A percentile compares a stretch with the other conserved stretches of the same genome.
Evolutionary conservation across 2,329 filamentous ascomycete species (phyloP).

Genomic region (Blumeria graminis): DNA sequence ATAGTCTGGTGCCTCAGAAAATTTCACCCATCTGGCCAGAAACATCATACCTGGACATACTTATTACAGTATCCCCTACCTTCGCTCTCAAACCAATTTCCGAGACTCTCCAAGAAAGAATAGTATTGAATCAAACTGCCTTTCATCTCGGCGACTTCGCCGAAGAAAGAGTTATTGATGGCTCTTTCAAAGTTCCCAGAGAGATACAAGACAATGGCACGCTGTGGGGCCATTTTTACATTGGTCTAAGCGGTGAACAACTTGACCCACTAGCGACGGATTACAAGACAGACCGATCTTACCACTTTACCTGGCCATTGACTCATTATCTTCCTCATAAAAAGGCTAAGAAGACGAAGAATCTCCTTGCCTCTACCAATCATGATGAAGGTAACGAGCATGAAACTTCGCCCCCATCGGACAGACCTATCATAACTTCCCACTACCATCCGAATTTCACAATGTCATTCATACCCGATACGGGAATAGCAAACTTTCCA

Average conservation of each 20-base stretch:
- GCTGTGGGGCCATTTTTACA: slow-evolving; percentile 82
- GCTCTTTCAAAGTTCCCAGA: slow-evolving; percentile 51
- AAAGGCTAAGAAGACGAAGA: slow-evolving; percentile 69
- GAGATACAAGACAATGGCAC: slow-evolving; percentile 79
- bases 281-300: slow-evolving; percentile 55
- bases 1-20: slow-evolving; percentile 39
- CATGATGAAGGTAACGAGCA: slow-evolving; percentile 24
- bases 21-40: slow-evolving; percentile 75
- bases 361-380: slow-evolving; percentile 36
- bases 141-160: slow-evolving; percentile 61
- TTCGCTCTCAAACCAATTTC: slow-evolving; percentile 43
- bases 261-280: slow-evolving; percentile 49
- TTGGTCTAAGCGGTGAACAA: slow-evolving; percentile 50
- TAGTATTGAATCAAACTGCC: slow-evolving; percentile 56
- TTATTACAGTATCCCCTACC: slow-evolving; percentile 61
- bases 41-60: slow-evolving; percentile 57
- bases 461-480: slow-evolving; percentile 62
- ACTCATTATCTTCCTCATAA: slow-evolving; percentile 84
- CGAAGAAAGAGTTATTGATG: slow-evolving; percentile 55
- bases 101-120: slow-evolving; percentile 36
- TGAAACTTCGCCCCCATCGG: slow-evolving; percentile 20
- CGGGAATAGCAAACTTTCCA: slow-evolving; percentile 43
- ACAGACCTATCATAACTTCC: slow-evolving; percentile 48
- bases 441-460: slow-evolving; percentile 95
- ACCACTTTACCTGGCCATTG: slow-evolving; percentile 63